phyloP scores from a whole-genome alignment of 1,284 basidiomycete species.

The Sporisorium graminicola region DNA sequence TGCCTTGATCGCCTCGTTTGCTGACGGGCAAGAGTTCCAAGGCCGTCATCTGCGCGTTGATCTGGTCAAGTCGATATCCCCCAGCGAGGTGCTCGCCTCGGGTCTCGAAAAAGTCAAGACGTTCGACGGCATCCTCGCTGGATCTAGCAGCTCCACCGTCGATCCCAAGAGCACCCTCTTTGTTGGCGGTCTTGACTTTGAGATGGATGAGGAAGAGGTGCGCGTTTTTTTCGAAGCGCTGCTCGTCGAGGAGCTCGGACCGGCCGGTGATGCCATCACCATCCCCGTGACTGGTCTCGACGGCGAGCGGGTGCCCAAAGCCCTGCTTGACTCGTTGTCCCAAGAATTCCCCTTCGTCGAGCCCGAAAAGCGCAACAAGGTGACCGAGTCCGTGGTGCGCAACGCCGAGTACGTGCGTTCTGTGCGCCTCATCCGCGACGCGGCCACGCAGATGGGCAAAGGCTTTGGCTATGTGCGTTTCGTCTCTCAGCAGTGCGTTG shows the following conservation, averaged over 20 bases:
- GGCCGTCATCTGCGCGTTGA: constrained; percentile 72
- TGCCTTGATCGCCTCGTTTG: constrained; percentile 75
- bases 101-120: constrained; percentile 61
- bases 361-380: constrained; percentile 24
- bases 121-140: constrained; percentile 49
- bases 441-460: constrained; percentile 94
- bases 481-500: constrained; percentile 74
- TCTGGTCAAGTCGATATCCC: constrained; percentile 56
- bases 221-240: constrained; percentile 87
- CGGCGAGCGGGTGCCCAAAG: constrained; percentile 26
- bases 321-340: constrained; percentile 26
- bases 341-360: constrained; percentile 38
- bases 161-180: constrained; percentile 81
- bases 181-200: constrained; percentile 93
- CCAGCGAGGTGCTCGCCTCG: constrained; percentile 54
- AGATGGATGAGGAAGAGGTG: constrained; percentile 88
- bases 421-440: constrained; percentile 89
- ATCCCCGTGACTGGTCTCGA: constrained; percentile 42
- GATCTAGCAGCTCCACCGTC: constrained; percentile 30
- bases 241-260: constrained; percentile 81
- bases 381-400: constrained; percentile 32
- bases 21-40: constrained; percentile 81
- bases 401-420: constrained; percentile 79
- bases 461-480: constrained; percentile 96
- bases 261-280: constrained; percentile 50